Percentiles rank a stretch among this genome's conserved stretches.
phyloP scores from a whole-genome alignment of 768 basidiomycete genomes.

The Coprinopsis strossmayeri region DNA sequence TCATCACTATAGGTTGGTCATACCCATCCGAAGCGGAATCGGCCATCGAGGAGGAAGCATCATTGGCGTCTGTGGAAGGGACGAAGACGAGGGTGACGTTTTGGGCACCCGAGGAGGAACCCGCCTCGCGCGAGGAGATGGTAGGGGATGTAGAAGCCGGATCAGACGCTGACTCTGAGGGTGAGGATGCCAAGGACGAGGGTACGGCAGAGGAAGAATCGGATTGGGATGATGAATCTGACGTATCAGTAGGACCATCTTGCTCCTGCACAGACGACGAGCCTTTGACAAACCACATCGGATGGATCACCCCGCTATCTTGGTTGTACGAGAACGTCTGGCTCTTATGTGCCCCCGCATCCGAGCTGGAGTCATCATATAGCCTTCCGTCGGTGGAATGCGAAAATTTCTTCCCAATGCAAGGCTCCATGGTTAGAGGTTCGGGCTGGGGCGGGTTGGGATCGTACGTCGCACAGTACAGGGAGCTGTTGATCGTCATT shows the following conservation, averaged over 20 bases:
- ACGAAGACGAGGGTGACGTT: conserved; percentile 52
- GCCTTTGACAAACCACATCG: conserved; percentile 38
- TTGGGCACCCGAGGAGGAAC: conserved; percentile 16
- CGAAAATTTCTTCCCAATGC: conserved; percentile 19
- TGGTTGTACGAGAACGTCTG: conserved; percentile 57
- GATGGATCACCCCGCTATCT: conserved; percentile 40
- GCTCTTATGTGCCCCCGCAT: conserved; percentile 27
- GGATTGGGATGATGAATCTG: too few relatives aligned
- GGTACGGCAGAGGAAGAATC: conserved; percentile 6
- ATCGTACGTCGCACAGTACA: conserved; percentile 61
- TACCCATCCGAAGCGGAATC: too few relatives aligned
- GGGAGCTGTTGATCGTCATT: conserved; percentile 30
- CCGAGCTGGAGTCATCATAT: conserved; percentile 8
- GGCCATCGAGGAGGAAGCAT: conserved; percentile 1
- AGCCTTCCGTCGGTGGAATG: neutral
- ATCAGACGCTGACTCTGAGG: neutral
- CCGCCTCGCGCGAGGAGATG: neutral
- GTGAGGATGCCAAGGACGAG: neutral
- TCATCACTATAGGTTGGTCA: neutral
- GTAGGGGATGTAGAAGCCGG: neutral
- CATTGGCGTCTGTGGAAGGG: conserved; percentile 16
- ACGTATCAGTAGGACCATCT: too few relatives aligned
- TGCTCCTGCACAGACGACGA: too few relatives aligned
- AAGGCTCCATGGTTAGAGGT: conserved; percentile 45
- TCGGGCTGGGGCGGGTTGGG: conserved; percentile 39